Evolutionary conservation across 1,284 basidiomycete genomes (phyloP).

Genomic region (Hymenochaete sp.): DNA sequence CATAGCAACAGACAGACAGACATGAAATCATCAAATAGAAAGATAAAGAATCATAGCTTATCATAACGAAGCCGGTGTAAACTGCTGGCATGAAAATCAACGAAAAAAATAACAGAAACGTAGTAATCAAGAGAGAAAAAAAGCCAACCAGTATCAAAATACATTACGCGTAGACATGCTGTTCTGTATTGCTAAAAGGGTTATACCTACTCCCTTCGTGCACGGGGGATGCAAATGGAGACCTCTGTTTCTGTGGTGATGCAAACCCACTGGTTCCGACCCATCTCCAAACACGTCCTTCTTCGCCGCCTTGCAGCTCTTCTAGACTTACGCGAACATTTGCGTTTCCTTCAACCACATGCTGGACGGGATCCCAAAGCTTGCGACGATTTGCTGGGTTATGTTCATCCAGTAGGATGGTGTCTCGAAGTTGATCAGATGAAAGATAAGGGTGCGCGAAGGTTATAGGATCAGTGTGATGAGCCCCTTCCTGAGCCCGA

Average conservation of each 20-base stretch:
- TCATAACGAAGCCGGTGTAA: too few species aligned
- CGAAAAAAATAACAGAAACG: too few species aligned
- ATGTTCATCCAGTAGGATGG: conserved; percentile 78
- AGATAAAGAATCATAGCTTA: too few species aligned
- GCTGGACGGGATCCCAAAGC: conserved; percentile 83
- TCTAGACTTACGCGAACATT: conserved; percentile 88
- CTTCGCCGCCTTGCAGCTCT: conserved; percentile 84
- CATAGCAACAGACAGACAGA: too few species aligned
- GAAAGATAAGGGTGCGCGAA: conserved; percentile 77
- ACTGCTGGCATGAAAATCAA: too few species aligned
- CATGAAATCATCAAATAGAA: too few species aligned
- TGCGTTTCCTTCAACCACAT: conserved; percentile 85
- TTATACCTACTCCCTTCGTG: conserved; percentile 5
- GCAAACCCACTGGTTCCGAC: conserved; percentile 45
- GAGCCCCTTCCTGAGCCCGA: conserved; percentile 78
- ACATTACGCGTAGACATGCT: background rate
- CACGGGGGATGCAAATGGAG: conserved; percentile 6
- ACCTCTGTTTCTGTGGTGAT: conserved; percentile 16
- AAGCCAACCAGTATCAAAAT: background rate
- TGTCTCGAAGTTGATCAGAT: conserved; percentile 85
- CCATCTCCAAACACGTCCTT: conserved; percentile 79
- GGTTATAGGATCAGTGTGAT: conserved; percentile 78
- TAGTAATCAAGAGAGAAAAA: background rate
- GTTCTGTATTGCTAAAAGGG: background rate
- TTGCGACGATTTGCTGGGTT: conserved; percentile 58